phyloP scores from a whole-genome alignment of 176 grass and related monocot genomes.

The Triticum monococcum region DNA sequence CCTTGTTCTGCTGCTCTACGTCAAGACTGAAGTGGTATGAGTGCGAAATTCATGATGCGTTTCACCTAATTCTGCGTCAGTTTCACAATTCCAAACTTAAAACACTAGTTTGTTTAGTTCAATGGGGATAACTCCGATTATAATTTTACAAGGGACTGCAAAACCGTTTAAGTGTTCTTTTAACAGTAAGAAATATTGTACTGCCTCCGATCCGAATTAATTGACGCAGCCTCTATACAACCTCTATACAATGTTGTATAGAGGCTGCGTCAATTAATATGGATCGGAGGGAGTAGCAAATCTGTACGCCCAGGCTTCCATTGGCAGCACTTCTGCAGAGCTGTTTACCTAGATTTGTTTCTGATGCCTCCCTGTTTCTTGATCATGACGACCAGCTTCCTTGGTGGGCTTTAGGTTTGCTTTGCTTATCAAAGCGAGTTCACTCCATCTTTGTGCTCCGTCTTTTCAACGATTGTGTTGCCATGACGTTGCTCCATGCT shows the following conservation, averaged over 20 bases:
- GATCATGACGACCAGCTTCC: conserved; percentile 67
- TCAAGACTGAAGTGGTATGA: conserved; percentile 81
- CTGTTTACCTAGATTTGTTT: neutral
- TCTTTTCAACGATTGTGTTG: conserved; percentile 93
- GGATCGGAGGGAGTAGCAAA: neutral
- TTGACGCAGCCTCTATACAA: no score
- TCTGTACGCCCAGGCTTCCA: neutral
- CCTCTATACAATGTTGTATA: no score
- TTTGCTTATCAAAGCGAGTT: conserved; percentile 91
- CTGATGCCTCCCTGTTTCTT: conserved; percentile 26
- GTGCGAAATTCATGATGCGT: neutral
- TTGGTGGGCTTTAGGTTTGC: conserved; percentile 90
- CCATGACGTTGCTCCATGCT: conserved; percentile 87
- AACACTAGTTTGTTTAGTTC: neutral
- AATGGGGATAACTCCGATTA: neutral
- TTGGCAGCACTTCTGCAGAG: neutral
- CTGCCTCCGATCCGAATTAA: no score
- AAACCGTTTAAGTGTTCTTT: neutral
- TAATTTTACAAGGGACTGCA: neutral
- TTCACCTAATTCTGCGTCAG: neutral
- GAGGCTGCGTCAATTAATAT: no score
- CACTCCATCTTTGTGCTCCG: conserved; percentile 95
- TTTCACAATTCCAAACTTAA: neutral
- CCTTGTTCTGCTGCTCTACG: conserved; percentile 70
- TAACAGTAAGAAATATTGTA: neutral